Evolutionary conservation across 2,329 filamentous ascomycete species (phyloP).

Genomic region (Elsinoe fawcettii): DNA sequence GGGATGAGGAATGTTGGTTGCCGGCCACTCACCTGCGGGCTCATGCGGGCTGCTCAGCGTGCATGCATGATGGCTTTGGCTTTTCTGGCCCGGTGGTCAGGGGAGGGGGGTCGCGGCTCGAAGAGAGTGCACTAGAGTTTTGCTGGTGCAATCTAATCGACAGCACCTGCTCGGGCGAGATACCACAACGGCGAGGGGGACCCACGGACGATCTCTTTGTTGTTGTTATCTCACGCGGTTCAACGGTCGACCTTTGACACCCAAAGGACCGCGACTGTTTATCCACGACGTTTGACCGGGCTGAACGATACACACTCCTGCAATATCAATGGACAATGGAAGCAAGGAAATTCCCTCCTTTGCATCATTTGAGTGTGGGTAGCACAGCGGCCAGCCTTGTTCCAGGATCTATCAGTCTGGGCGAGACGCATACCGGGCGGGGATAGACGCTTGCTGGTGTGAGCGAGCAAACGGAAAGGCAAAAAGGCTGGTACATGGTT

Average conservation of each 20-base stretch:
- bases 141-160: conserved; percentile 15
- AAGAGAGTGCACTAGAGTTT: neutral
- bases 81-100: neutral
- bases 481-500: neutral
- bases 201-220: neutral
- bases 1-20: conserved; percentile 8
- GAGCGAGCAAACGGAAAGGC: neutral
- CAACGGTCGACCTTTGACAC: conserved; percentile 8
- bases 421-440: conserved; percentile 11
- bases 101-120: conserved; percentile 13
- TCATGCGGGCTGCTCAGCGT: conserved; percentile 5
- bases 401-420: neutral
- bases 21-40: neutral
- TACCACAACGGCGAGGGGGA: conserved; percentile 9
- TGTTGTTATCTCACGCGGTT: conserved; percentile 15
- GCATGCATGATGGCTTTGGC: conserved; percentile 6
- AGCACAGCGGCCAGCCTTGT: neutral
- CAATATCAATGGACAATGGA: neutral
- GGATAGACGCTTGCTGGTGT: neutral
- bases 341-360: neutral
- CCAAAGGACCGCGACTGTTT: conserved; percentile 4
- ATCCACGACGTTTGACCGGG: conserved; percentile 4
- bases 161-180: neutral
- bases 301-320: conserved; percentile 3
- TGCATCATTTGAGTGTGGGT: neutral